These are phyloP conservation scores for Discostella pseudostelligera DNA, from an alignment of 108 stramenopile genomes.

Conservation along the genomic window DNA sequence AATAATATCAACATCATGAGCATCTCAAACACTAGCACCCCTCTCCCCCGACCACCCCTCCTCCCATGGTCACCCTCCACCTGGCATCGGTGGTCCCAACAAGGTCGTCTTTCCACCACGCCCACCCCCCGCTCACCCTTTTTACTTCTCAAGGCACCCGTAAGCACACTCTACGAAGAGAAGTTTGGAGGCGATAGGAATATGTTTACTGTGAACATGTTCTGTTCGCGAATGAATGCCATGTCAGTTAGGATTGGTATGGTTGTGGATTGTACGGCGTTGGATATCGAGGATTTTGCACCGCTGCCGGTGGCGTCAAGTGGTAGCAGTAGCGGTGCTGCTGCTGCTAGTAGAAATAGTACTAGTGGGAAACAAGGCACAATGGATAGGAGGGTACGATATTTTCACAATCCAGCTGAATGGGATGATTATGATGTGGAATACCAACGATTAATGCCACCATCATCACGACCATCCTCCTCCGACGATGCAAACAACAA, in stretches of 20 bases:
- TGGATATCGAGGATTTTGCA: constrained; percentile 50
- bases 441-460: constrained; percentile 42
- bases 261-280: constrained; percentile 50
- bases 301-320: constrained; percentile 10
- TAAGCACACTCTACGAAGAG: constrained; percentile 48
- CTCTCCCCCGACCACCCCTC: constrained; percentile 41
- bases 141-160: constrained; percentile 45
- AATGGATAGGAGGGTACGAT: constrained; percentile 41
- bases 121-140: constrained; percentile 46
- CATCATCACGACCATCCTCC: not conserved
- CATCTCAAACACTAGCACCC: too few species aligned
- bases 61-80: constrained; percentile 46
- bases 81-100: constrained; percentile 42
- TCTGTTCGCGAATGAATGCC: constrained; percentile 47
- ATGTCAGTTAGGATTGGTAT: constrained; percentile 37
- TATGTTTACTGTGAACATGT: constrained; percentile 53
- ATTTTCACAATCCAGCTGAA: constrained; percentile 52
- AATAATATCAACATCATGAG: too few species aligned
- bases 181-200: constrained; percentile 54
- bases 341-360: not conserved
- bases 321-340: too few species aligned
- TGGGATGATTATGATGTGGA: constrained; percentile 59
- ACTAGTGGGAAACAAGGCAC: not conserved
- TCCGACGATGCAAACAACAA: constrained; percentile 6
- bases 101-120: constrained; percentile 36